Base-by-base conservation (phyloP, 2,329 filamentous ascomycete species). In the Microcyclosporella mali region DNA sequence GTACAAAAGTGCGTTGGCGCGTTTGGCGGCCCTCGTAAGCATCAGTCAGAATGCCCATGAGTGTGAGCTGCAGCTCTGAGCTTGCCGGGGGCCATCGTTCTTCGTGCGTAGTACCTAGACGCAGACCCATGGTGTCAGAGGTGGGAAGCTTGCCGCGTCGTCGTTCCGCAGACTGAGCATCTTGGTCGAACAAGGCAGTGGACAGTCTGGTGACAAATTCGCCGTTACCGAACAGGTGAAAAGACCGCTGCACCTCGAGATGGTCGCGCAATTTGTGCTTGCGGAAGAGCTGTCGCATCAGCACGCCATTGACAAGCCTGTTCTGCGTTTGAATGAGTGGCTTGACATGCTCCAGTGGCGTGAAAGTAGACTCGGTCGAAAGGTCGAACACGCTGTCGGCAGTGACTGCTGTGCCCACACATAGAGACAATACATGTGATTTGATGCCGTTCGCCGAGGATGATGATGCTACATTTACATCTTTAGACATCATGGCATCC, bases 1-100 rank as follows among this genome's bases (percentile, higher is more conserved):
- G 18, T 7, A 4, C 16, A 11, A 14, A 32, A n/a, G n/a, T 15
- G 16, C 16, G 16, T n/a, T 37, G 16, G 18, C 6, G 9, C 9
- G n/a, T 37, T 16, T 25, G 17, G 35, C 19, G 10, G 25, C 21
- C 27, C 28, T 28, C 31, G 37, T 34, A 33, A 11, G 40, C 32
- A 11, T 53, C 38, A 11, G 41, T 38, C 16, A 42, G 17, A 41
- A 45, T 55, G 0, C 88, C 88, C 76, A 89, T 94, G 14, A 98
- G 72, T 0, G 87, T 87, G 4, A 97, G 73, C 8, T 88, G 80
- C n/a, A 98, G 69, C 62, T 97, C 92, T 0, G 89, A 95, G 62
- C 86, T 94, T 17, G 88, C 88, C 3, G 92, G 92, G 18, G 92
- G 92, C 92, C 92, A 97, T 12, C 54, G 50, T 30, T 59, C 53